Evolutionary conservation across 257 asterid genomes (phyloP), one percentile per base, ranked within the genome.

Genomic region (Forsythia suspensa): DNA sequence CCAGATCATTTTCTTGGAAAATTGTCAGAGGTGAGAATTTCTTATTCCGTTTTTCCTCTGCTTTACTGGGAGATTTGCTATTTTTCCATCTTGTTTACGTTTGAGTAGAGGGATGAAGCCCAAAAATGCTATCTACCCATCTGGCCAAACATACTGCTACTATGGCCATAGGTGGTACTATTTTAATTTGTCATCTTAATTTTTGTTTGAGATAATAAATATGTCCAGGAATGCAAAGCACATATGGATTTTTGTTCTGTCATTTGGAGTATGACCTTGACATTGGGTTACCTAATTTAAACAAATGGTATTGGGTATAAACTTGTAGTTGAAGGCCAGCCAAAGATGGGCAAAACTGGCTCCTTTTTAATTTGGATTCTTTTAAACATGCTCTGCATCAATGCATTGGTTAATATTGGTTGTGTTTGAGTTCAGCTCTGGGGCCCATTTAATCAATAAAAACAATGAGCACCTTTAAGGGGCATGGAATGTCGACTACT

Each of bases 21-120:
- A 74, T 84, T 95, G 83, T 81, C 96, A 34, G 97, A 93, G 97
- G 99, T 95, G 78, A 83, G 85, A 65, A 84, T 76, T 75, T 13
- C 20, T 40, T 41, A 59, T 37, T n/a, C 57, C 36, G 21, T 39
- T 61, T 59, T 20, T 6, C 20, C 13, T 68, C 63, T 4, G 34
- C 51, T 69, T 76, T 59, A 59, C 69, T 37, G 21, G 2, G 41
- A 16, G 0, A 69, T 82, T 21, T 63, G 43, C 55, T 75, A 8
- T 68, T 75, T 65, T 52, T 61, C 51, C 43, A 13, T 40, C 52
- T 65, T 16, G 15, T 18, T 48, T 37, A 3, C 70, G 24, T 57
- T 74, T 13, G 24, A 11, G 4, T 41, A 6, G 8, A 43, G 42
- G 69, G 16, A 6, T 41, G 83, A 37, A 55, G 57, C 73, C n/a